Evolutionary conservation across 352 stramenopile genomes (phyloP).

Genomic region (Phytophthora sojae): DNA sequence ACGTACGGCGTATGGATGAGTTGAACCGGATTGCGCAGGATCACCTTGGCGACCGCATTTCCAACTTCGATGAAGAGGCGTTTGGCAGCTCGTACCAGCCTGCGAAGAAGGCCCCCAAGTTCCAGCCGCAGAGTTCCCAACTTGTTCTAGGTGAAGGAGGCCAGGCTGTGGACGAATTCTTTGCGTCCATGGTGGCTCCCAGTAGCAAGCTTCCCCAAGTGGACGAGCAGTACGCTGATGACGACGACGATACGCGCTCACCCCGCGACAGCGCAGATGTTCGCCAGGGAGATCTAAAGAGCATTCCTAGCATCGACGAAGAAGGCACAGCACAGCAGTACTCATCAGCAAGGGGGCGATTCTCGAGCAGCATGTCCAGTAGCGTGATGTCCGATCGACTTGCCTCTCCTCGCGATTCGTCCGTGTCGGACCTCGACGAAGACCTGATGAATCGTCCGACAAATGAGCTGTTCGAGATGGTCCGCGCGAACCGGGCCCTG

Average conservation of each 20-base stretch:
- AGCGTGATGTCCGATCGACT: constrained; percentile 34
- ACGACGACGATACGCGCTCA: constrained; percentile 24
- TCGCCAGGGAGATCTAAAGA: constrained; percentile 23
- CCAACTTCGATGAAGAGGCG: constrained; percentile 43
- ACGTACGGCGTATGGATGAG: constrained; percentile 62
- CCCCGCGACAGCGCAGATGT: constrained; percentile 26
- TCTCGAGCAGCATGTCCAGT: constrained; percentile 33
- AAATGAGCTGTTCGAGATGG: constrained; percentile 52
- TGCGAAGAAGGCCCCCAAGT: constrained; percentile 9
- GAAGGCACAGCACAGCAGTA: constrained; percentile 21
- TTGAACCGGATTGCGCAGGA: constrained; percentile 60
- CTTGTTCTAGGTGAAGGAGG: constrained; percentile 34
- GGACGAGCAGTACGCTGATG: constrained; percentile 15
- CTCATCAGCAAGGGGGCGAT: constrained; percentile 16
- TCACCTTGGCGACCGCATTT: constrained; percentile 54
- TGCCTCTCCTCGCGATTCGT: constrained; percentile 31
- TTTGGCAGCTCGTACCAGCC: constrained; percentile 33
- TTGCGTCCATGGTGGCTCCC: constrained; percentile 13
- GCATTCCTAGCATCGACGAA: constrained; percentile 27
- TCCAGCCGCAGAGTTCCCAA: constrained; percentile 31
- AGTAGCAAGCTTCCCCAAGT: constrained; percentile 28
- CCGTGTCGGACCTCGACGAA: constrained; percentile 47
- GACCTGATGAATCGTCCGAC: constrained; percentile 60
- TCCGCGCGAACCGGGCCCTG: constrained; percentile 55
- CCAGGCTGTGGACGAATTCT: constrained; percentile 36